A percentile compares a stretch with the other conserved stretches of the same genome.
Conservation (phyloP, 495 filamentous ascomycete genomes). For the Aspergillus indologenus region DNA sequence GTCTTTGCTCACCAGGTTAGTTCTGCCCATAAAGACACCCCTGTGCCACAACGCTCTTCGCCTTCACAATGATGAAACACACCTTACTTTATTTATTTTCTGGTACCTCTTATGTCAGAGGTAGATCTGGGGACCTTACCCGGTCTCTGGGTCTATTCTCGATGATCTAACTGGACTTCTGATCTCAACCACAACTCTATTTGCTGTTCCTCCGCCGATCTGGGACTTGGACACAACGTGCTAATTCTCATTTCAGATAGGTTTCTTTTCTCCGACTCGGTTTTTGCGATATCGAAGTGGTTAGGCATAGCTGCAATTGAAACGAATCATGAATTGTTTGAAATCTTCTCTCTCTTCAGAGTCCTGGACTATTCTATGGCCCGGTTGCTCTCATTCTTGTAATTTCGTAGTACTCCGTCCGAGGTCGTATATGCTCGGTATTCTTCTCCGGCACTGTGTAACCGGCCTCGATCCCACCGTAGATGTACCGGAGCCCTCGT, state of each 20-base stretch:
- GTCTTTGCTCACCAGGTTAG: conserved; percentile 27
- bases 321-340: no score
- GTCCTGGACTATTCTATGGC: no score
- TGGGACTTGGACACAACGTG: conserved; percentile 4
- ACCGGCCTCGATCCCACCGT: no score
- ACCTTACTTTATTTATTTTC: conserved; percentile 48
- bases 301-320: background rate
- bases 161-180: conserved; percentile 65
- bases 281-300: no score
- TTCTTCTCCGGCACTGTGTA: no score
- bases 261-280: background rate
- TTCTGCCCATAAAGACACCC: no score
- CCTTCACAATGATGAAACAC: conserved; percentile 48
- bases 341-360: no score
- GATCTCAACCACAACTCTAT: conserved; percentile 29
- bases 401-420: no score
- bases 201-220: background rate
- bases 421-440: no score
- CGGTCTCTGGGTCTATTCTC: conserved; percentile 39
- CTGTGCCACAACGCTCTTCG: background rate
- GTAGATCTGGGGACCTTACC: conserved; percentile 12
- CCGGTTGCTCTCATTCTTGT: no score
- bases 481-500: no score
- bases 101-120: conserved; percentile 66
- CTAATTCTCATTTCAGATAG: conserved; percentile 19